These are phyloP conservation scores for Wickerhamiella sorbophila DNA, from an alignment of 805 yeast species.

Conservation along the genomic window DNA sequence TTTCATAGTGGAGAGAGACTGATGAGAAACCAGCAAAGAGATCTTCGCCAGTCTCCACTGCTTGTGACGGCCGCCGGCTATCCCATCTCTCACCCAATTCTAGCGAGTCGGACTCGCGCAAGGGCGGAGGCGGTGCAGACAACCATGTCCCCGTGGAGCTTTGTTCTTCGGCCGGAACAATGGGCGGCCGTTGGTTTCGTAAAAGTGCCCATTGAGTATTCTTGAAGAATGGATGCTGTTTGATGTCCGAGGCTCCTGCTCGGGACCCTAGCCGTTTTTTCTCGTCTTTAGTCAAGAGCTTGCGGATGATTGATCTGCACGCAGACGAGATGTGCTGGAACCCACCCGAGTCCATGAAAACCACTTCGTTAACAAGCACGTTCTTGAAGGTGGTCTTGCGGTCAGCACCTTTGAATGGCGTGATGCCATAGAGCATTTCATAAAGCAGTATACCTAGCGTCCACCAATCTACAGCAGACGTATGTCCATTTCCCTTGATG, in stretches of 20 bases:
- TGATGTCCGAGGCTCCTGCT: constrained; percentile 90
- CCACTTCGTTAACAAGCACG: constrained; percentile 69
- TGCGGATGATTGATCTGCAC: constrained; percentile 69
- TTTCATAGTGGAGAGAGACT: constrained; percentile 18
- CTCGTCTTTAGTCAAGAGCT: constrained; percentile 79
- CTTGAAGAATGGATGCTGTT: constrained; percentile 82
- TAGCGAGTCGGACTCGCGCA: constrained; percentile 15
- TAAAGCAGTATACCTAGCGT: constrained; percentile 83
- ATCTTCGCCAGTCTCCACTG: constrained; percentile 9
- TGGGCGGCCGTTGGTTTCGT: constrained; percentile 87
- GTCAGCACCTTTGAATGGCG: constrained; percentile 89
- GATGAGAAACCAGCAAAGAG: constrained; percentile 19
- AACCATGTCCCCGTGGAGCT: not conserved
- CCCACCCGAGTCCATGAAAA: constrained; percentile 47
- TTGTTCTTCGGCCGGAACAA: constrained; percentile 61
- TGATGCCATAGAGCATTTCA: constrained; percentile 91
- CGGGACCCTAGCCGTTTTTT: constrained; percentile 76
- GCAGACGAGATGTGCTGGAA: constrained; percentile 47
- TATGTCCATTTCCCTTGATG: constrained; percentile 91
- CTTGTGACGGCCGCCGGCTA: constrained; percentile 15
- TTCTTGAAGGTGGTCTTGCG: constrained; percentile 83
- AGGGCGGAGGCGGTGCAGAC: not conserved
- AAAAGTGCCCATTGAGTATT: constrained; percentile 89
- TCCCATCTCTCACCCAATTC: constrained; percentile 20
- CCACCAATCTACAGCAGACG: constrained; percentile 99